Base-by-base conservation (phyloP, 495 filamentous ascomycete genomes). In the Xylaria bambusicola region DNA sequence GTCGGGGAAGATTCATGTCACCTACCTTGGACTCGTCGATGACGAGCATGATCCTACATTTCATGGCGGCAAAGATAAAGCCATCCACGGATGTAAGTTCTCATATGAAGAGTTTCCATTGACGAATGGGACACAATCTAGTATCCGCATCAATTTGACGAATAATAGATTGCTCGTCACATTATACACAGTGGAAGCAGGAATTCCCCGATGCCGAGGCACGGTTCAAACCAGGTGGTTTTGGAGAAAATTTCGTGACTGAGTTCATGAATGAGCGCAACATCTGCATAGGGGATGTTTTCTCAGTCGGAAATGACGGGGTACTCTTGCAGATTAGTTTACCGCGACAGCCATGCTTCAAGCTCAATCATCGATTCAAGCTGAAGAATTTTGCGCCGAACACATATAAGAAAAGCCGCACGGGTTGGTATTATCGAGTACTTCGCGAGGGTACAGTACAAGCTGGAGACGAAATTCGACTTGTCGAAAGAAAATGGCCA, bases 211-310 rank as follows among this genome's bases (percentile, higher is more conserved):
- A 72, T 0, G 73, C 74, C 3, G 72, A 75, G 2, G 42, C 71
- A 0, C 63, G 62, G 12, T 85, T 86, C 58, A 45, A 67, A 10
- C 71, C 75, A 1, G 83, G 83, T 29, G 80, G 73, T 2, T 85
- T 85, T 61, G 83, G 83, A 20, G 83, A 86, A 68, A 86, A 86
- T 59, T 68, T 86, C 1, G 79, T 83, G 18, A 71, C 69, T 9
- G 60, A 66, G 23, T 70, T 60, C 40, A 70, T 84, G 71, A 84
- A 83, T 60, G 83, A 86, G 70, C 71, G 72, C 23, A 84, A 82
- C 64, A 71, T 85, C 5, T 84, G 82, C 62, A 83, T 86, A 38
- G 83, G 83, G 8, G 83, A 86, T 58, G 67, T 78, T 31, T 63
- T 80, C 10, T 64, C 74, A 2, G 75, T 85, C 12, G 62, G 66